A percentile compares a stretch with the other conserved stretches of the same genome.
These are phyloP conservation scores for Fusarium metavorans DNA, from an alignment of 2,329 filamentous ascomycete genomes.

Conservation along the genomic window DNA sequence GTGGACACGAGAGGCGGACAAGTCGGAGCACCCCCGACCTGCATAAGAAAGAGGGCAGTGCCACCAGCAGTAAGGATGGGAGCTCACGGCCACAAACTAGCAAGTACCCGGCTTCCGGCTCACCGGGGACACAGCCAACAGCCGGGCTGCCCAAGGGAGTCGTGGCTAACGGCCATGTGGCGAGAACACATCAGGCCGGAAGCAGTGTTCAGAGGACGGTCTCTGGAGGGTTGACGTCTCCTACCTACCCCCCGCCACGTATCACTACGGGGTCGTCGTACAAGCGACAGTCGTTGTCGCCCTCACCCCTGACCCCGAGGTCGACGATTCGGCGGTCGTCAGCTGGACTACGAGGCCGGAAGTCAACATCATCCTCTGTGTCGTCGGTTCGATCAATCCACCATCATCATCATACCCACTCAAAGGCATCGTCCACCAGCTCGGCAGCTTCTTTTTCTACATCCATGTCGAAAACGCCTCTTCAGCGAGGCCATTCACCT, in stretches of 20 bases:
- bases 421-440: conserved; percentile 93
- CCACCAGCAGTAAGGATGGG: conserved; percentile 62
- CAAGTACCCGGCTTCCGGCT: conserved; percentile 62
- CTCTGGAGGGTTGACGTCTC: conserved; percentile 43
- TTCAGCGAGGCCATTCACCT: conserved; percentile 76
- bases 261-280: conserved; percentile 57
- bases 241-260: conserved; percentile 46
- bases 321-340: conserved; percentile 88
- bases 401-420: conserved; percentile 87
- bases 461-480: conserved; percentile 75
- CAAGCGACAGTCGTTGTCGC: conserved; percentile 85
- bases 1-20: conserved; percentile 60
- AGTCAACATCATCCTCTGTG: conserved; percentile 95
- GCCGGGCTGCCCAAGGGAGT: conserved; percentile 63
- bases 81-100: conserved; percentile 71
- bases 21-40: conserved; percentile 72
- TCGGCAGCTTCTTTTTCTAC: conserved; percentile 80
- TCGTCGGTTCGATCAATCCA: conserved; percentile 94
- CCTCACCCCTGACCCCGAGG: conserved; percentile 87
- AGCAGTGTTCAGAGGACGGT: conserved; percentile 35
- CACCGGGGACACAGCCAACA: conserved; percentile 52
- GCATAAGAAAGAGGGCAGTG: conserved; percentile 60
- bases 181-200: conserved; percentile 43
- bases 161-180: conserved; percentile 63
- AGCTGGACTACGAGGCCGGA: conserved; percentile 85